These are phyloP conservation scores for Chenopodium album DNA, from an alignment of 148 eudicot species.

Conservation along the genomic window DNA sequence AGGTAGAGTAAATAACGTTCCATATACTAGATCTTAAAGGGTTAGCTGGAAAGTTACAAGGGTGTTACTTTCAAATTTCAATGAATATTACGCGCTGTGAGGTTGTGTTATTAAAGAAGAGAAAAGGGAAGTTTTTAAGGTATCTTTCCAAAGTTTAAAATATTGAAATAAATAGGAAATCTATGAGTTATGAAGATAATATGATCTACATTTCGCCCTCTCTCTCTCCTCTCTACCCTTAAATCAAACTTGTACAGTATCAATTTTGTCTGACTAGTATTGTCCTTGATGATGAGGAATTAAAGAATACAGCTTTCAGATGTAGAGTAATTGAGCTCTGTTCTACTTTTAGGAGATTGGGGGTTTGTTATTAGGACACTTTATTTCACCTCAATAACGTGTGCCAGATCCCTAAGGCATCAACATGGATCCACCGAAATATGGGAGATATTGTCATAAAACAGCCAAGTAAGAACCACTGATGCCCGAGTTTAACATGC, in stretches of 20 bases:
- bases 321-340: background rate
- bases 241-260: background rate
- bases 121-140: too few species aligned
- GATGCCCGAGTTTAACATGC: too few species aligned
- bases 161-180: background rate
- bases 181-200: background rate
- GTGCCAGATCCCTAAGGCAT: background rate
- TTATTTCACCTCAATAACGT: background rate
- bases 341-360: background rate
- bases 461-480: too few species aligned
- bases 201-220: too few species aligned
- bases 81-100: too few species aligned
- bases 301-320: background rate
- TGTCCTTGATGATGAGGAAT: background rate
- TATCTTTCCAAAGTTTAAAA: too few species aligned
- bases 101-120: too few species aligned
- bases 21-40: background rate
- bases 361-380: background rate
- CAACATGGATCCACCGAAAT: background rate
- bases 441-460: background rate
- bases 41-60: background rate
- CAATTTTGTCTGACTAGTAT: background rate
- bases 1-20: background rate
- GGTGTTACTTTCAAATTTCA: too few species aligned
- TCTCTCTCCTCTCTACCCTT: background rate